A percentile compares a stretch with the other conserved stretches of the same genome.
Conservation (phyloP, 257 asterid genomes). For the Solanum lignicaule region DNA sequence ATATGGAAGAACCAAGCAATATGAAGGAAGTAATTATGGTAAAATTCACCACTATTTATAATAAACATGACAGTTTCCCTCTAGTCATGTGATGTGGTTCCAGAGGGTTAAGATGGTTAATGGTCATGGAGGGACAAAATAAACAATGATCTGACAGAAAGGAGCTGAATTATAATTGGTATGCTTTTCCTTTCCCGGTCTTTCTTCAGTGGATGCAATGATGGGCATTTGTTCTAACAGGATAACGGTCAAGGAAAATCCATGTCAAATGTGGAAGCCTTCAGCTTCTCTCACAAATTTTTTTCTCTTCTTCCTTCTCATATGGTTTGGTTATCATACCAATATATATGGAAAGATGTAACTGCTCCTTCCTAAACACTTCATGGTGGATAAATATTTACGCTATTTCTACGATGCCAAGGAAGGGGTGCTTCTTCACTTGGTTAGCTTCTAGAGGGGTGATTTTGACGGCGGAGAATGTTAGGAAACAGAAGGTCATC, state of each 20-base stretch:
- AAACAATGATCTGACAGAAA: neutral
- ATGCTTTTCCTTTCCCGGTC: neutral
- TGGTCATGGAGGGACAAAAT: neutral
- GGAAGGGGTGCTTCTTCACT: neutral
- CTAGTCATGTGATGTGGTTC: neutral
- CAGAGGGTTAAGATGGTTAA: neutral
- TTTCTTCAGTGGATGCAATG: neutral
- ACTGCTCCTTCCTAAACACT: neutral
- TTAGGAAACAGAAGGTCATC: neutral
- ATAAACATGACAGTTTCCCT: neutral
- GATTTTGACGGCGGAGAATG: neutral
- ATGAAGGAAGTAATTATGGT: neutral
- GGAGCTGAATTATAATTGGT: neutral
- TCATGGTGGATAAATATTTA: neutral
- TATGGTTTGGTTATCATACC: neutral
- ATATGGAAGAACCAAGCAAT: neutral
- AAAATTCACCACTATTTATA: neutral
- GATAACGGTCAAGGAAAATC: neutral
- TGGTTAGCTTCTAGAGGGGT: neutral
- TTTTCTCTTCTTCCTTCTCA: neutral
- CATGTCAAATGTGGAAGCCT: neutral
- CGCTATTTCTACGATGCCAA: neutral
- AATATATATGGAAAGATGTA: neutral
- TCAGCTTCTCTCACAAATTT: neutral
- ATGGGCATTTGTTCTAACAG: neutral